Percentiles rank a stretch among this genome's conserved stretches.
These are phyloP conservation scores for Discostella pseudostelligera DNA, from an alignment of 108 stramenopile species.

Conservation along the genomic window DNA sequence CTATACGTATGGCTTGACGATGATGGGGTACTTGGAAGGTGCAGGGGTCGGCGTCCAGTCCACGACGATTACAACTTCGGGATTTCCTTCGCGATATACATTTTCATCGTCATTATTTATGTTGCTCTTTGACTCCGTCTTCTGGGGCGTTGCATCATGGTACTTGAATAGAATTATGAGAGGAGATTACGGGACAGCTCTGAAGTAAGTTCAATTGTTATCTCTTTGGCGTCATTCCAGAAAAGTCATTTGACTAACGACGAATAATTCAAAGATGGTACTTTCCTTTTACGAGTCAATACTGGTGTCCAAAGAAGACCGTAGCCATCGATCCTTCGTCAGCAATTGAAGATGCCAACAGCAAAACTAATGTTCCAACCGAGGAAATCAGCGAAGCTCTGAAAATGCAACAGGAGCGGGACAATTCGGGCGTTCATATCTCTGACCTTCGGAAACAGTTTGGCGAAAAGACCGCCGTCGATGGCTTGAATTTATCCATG, in stretches of 20 bases:
- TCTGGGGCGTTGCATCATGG: slow-evolving; percentile 84
- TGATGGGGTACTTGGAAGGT: slow-evolving; percentile 82
- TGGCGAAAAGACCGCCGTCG: slow-evolving; percentile 92
- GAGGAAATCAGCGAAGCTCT: slow-evolving; percentile 62
- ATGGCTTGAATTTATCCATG: slow-evolving; percentile 83
- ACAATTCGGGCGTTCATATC: slow-evolving; percentile 66
- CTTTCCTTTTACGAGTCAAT: slow-evolving; percentile 74
- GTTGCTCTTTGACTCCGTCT: slow-evolving; percentile 68
- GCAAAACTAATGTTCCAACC: slow-evolving; percentile 42
- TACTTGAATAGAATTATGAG: slow-evolving; percentile 86
- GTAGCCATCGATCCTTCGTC: slow-evolving; percentile 3
- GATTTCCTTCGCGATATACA: slow-evolving; percentile 66
- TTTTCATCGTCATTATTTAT: slow-evolving; percentile 53
- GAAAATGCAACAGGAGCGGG: slow-evolving; percentile 40
- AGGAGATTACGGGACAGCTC: slow-evolving; percentile 80
- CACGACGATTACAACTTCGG: slow-evolving; percentile 45
- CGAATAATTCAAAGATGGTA: too few relatives aligned
- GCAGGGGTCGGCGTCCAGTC: slow-evolving; percentile 57
- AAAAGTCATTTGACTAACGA: too few relatives aligned
- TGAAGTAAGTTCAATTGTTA: too few relatives aligned
- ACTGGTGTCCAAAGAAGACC: slow-evolving; percentile 61
- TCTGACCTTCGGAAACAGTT: slow-evolving; percentile 68
- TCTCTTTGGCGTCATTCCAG: too few relatives aligned
- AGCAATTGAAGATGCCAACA: slow-evolving; percentile 15
- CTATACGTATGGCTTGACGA: slow-evolving; percentile 69